Evolutionary conservation across 352 stramenopile genomes (phyloP), one percentile per base, ranked within the genome.

Genomic region (Saprolegnia parasitica): DNA sequence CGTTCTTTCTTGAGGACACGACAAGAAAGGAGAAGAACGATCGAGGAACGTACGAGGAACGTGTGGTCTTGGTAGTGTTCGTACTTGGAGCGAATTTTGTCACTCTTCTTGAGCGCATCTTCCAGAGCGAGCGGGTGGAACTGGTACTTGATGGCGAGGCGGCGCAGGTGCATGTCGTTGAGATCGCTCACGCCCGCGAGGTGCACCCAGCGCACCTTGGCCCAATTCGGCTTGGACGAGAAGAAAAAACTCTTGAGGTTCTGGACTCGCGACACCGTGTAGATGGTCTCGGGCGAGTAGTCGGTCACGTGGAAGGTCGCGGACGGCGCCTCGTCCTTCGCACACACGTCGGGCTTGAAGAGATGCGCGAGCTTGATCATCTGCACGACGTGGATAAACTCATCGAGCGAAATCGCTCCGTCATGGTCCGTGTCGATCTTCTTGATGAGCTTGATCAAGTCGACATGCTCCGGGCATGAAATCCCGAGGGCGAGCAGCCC

Each of bases 321-420:
- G 35, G 73, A 50, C 35, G 71, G 45, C 26, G 72, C 39, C 13
- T 58, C 57, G 32, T 63, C 65, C 61, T 63, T 32, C 55, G 73
- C 42, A 65, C 58, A 35, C 37, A 79, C 86, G 20, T 81, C 76
- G 6, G 78, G 75, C 55, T 77, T 87, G 61, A 96, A 93, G 60
- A 96, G 80, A 50, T 95, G 85, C 20, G 87, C 87, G 46, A 95
- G 67, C 72, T 96, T 96, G 67, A 96, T 90, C 72, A 92, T 87
- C 50, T 95, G 88, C 29, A 96, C 86, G n/a, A 84, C 86, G 45
- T 88, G 84, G 61, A 91, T 74, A 74, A 96, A 96, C 62, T 96
- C 87, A 24, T 88, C 77, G 73, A 88, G 93, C 47, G 85, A 86
- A 70, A 96, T 95, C 32, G 83, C 80, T 24, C 86, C 86, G 74